Percentiles rank a stretch among this genome's conserved stretches.
Evolutionary conservation across 2,329 filamentous ascomycete genomes (phyloP).

Genomic region (Cryphonectria naterciae): DNA sequence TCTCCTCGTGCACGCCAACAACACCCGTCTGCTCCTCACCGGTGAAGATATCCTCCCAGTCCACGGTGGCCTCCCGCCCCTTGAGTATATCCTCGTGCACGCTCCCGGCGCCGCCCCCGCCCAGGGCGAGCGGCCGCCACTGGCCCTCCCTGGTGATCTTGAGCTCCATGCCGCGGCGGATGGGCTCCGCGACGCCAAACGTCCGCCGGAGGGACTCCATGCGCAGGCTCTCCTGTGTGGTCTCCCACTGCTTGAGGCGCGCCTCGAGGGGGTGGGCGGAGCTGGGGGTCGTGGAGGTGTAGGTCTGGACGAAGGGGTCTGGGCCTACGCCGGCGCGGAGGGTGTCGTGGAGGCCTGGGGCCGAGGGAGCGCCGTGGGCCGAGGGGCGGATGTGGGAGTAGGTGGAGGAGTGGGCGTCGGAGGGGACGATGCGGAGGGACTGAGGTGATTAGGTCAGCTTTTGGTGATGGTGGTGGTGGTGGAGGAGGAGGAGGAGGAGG

Average conservation of each 20-base stretch:
- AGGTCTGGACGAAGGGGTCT: slow-evolving; percentile 52
- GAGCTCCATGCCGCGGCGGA: slow-evolving; percentile 92
- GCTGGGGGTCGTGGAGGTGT: slow-evolving; percentile 51
- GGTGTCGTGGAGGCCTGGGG: slow-evolving; percentile 90
- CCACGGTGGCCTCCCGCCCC: slow-evolving; percentile 75
- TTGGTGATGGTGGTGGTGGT: slow-evolving; percentile 5
- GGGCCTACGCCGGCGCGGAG: slow-evolving; percentile 82
- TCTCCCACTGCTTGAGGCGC: slow-evolving; percentile 86
- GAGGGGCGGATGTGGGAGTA: slow-evolving; percentile 63
- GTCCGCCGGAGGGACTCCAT: slow-evolving; percentile 86
- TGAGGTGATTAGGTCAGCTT: slow-evolving; percentile 44
- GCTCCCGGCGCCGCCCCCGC: slow-evolving; percentile 61
- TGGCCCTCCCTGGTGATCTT: slow-evolving; percentile 81
- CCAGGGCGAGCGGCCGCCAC: slow-evolving; percentile 76
- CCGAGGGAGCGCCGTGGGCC: slow-evolving; percentile 79
- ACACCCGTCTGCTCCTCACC: slow-evolving; percentile 74
- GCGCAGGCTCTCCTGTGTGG: slow-evolving; percentile 84
- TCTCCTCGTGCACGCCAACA: slow-evolving; percentile 84
- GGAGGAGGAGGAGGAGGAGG: slow-evolving; percentile 9
- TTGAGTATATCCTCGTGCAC: slow-evolving; percentile 89
- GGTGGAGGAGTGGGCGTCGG: slow-evolving; percentile 66
- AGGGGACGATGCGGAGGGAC: slow-evolving; percentile 89
- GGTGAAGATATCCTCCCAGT: slow-evolving; percentile 92
- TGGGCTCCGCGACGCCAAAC: slow-evolving; percentile 90
- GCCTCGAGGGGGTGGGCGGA: slow-evolving; percentile 89